phyloP scores from a whole-genome alignment of 2,329 filamentous ascomycete species.

The Colletotrichum lindemuthianum region DNA sequence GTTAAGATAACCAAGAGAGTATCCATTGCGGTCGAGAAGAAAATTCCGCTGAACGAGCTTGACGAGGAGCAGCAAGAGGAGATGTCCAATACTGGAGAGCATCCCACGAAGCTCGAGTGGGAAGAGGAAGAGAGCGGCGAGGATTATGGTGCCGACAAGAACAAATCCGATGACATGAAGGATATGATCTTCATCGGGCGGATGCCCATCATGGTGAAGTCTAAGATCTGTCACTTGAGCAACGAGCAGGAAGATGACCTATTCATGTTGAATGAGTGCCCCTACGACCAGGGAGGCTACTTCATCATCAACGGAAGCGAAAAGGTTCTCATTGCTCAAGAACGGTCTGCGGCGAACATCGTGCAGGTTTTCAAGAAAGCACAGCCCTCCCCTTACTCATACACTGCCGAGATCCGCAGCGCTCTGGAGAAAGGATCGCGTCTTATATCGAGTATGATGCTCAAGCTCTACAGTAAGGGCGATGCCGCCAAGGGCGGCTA shows the following conservation, averaged over 20 bases:
- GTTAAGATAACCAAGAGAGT: slow-evolving; percentile 88
- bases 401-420: slow-evolving; percentile 94
- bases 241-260: slow-evolving; percentile 85
- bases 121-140: slow-evolving; percentile 67
- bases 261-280: slow-evolving; percentile 94
- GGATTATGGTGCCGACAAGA: slow-evolving; percentile 61
- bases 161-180: slow-evolving; percentile 65
- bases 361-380: slow-evolving; percentile 99
- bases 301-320: slow-evolving; percentile 99
- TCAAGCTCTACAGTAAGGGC: slow-evolving; percentile 90
- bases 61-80: slow-evolving; percentile 71
- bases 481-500: slow-evolving; percentile 82
- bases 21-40: slow-evolving; percentile 81
- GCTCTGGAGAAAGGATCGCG: slow-evolving; percentile 96
- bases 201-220: slow-evolving; percentile 97
- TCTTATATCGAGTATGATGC: slow-evolving; percentile 89
- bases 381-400: slow-evolving; percentile 88
- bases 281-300: slow-evolving; percentile 97
- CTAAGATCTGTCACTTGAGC: slow-evolving; percentile 90
- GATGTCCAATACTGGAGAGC: slow-evolving; percentile 63
- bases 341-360: slow-evolving; percentile 97
- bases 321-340: slow-evolving; percentile 97
- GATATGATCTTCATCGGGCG: slow-evolving; percentile 92
- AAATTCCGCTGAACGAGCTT: slow-evolving; percentile 72
- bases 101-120: slow-evolving; percentile 68